Evolutionary conservation across 495 filamentous ascomycete species (phyloP).

Genomic region (Hamigera avellanea): DNA sequence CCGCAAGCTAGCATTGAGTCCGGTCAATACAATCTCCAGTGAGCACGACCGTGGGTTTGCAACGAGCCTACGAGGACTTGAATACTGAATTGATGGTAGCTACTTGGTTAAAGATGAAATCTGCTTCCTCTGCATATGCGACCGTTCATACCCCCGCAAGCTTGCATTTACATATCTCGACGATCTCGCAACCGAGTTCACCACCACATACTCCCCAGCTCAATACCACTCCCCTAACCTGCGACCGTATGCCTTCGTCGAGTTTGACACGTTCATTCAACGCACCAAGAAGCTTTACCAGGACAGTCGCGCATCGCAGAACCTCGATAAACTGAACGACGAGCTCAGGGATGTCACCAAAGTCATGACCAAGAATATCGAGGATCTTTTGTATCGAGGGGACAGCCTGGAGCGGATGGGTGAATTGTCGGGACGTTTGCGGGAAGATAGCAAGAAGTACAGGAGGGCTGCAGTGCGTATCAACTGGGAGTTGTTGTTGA

Average conservation of each 20-base stretch:
- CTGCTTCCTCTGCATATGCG: constrained; percentile 87
- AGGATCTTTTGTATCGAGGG: constrained; percentile 90
- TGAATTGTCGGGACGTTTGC: constrained; percentile 72
- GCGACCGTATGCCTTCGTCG: constrained; percentile 90
- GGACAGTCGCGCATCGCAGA: constrained; percentile 75
- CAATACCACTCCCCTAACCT: constrained; percentile 64
- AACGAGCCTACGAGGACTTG: neutral
- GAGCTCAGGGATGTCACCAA: constrained; percentile 96
- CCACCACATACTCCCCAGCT: constrained; percentile 60
- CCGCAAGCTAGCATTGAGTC: constrained; percentile 87
- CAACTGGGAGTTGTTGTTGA: constrained; percentile 94
- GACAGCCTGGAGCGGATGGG: constrained; percentile 96
- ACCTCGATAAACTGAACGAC: constrained; percentile 83
- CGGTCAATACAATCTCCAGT: constrained; percentile 80
- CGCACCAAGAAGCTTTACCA: constrained; percentile 91
- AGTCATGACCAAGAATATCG: constrained; percentile 99
- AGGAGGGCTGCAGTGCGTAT: constrained; percentile 85
- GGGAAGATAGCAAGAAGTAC: constrained; percentile 93
- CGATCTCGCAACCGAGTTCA: constrained; percentile 85
- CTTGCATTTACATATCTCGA: constrained; percentile 97
- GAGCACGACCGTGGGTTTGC: constrained; percentile 16
- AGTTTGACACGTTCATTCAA: constrained; percentile 95
- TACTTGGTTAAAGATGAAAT: constrained; percentile 75
- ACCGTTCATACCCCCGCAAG: constrained; percentile 90
- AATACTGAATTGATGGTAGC: constrained; percentile 28